Conservation (phyloP, 2,329 filamentous ascomycete genomes). For the Cladosporium austrohemisphaericum region DNA sequence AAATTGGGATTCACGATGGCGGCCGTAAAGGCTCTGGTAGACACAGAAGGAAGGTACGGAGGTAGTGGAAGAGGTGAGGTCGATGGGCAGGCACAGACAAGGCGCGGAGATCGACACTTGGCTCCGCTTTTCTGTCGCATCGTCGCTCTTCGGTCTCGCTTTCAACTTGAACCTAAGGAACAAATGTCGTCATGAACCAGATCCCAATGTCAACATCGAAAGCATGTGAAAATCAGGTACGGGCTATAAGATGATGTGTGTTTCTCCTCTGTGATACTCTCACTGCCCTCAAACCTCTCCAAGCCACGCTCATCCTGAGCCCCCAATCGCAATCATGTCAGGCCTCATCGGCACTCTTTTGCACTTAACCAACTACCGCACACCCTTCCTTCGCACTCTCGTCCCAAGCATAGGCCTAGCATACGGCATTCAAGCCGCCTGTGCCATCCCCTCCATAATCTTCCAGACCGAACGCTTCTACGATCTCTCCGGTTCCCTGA, state of each 20-base stretch:
- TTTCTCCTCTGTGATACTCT: not conserved
- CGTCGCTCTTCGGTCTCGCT: no score
- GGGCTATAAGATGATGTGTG: not conserved
- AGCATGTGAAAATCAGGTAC: not conserved
- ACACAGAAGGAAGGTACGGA: no score
- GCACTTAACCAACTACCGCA: conserved; percentile 58
- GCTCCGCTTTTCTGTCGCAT: no score
- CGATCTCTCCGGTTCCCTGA: conserved; percentile 63
- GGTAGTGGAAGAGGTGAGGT: not conserved
- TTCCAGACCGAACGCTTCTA: conserved; percentile 64
- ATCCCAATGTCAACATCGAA: no score
- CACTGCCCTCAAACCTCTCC: conserved; percentile 2
- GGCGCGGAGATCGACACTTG: not conserved
- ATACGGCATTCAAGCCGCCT: conserved; percentile 60
- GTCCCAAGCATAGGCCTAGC: conserved; percentile 60
- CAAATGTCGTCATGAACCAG: no score
- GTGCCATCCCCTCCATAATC: conserved; percentile 59
- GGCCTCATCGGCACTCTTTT: conserved; percentile 49
- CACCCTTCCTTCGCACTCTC: conserved; percentile 59
- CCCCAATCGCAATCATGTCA: conserved; percentile 29
- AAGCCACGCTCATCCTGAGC: not conserved
- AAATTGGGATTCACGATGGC: no score
- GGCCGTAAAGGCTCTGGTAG: no score
- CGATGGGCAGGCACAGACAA: not conserved
- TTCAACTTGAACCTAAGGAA: no score